These are phyloP conservation scores for Cryptococcus deneoformans DNA, from an alignment of 1,284 basidiomycete species.

Conservation along the genomic window DNA sequence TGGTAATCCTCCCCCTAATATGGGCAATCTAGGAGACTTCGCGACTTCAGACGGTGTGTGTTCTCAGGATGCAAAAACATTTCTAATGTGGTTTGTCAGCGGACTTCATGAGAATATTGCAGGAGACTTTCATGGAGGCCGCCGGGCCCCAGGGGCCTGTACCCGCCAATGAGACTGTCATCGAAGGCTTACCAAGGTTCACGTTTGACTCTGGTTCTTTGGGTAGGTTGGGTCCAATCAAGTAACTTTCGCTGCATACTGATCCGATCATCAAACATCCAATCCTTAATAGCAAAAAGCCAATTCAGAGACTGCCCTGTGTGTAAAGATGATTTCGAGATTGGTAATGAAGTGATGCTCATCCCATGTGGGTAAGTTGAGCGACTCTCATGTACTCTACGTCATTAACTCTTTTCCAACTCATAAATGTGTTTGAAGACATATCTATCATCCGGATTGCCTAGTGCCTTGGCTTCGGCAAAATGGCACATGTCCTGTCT, in stretches of 20 bases:
- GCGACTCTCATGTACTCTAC: not conserved
- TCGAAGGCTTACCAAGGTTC: slow-evolving; percentile 42
- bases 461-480: slow-evolving; percentile 46
- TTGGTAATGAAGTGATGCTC: slow-evolving; percentile 38
- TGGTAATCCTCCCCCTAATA: slow-evolving; percentile 19
- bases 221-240: slow-evolving; percentile 20
- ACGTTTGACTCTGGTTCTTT: slow-evolving; percentile 37
- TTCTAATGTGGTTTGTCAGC: no score
- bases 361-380: slow-evolving; percentile 42
- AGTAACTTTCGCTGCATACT: no score
- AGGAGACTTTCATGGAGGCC: slow-evolving; percentile 47
- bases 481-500: slow-evolving; percentile 49
- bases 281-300: slow-evolving; percentile 10
- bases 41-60: slow-evolving; percentile 32
- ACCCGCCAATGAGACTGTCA: slow-evolving; percentile 43
- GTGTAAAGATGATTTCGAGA: slow-evolving; percentile 45
- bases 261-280: not conserved
- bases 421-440: slow-evolving; percentile 15
- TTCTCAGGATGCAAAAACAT: no score
- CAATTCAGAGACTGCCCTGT: slow-evolving; percentile 47
- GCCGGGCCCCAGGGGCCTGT: slow-evolving; percentile 42
- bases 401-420: not conserved
- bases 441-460: slow-evolving; percentile 48
- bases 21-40: slow-evolving; percentile 39
- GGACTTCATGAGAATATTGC: not conserved